Evolutionary conservation across 352 stramenopile species (phyloP).

Genomic region (Phytopythium chamaehyphon): DNA sequence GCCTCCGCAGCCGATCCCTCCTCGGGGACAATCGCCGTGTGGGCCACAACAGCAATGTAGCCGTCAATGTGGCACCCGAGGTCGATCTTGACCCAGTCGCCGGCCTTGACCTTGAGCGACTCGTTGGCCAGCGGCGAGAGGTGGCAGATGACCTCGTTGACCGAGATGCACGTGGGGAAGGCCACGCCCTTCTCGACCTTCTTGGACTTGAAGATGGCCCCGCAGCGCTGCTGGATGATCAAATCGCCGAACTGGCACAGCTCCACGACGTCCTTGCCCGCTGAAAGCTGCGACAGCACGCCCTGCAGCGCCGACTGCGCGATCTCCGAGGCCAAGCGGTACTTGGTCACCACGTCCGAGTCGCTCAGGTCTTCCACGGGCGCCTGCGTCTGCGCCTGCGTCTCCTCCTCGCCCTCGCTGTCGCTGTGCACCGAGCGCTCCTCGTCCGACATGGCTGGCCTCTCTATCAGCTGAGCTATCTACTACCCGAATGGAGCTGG

Average conservation of each 20-base stretch:
- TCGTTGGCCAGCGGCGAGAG: constrained; percentile 94
- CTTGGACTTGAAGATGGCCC: constrained; percentile 96
- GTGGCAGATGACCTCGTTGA: constrained; percentile 99
- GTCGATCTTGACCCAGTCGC: constrained; percentile 93
- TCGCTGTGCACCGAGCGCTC: constrained; percentile 47
- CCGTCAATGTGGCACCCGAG: constrained; percentile 99
- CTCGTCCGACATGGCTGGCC: constrained; percentile 20
- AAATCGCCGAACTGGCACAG: constrained; percentile 92
- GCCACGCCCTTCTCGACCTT: constrained; percentile 98
- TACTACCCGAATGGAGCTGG: no score
- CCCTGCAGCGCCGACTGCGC: constrained; percentile 96
- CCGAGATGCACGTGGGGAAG: constrained; percentile 98
- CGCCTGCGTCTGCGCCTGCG: constrained; percentile 48
- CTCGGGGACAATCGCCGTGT: constrained; percentile 94
- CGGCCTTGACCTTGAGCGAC: constrained; percentile 67
- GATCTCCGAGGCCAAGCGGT: constrained; percentile 98
- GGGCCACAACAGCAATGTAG: constrained; percentile 98
- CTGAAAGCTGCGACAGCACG: constrained; percentile 91
- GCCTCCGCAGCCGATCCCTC: constrained; percentile 58
- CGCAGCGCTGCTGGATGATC: constrained; percentile 76
- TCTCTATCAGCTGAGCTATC: no score
- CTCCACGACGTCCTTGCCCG: constrained; percentile 94
- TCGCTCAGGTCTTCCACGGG: constrained; percentile 82
- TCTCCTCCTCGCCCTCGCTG: constrained; percentile 74
- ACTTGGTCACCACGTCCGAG: constrained; percentile 95